These are phyloP conservation scores for Pseudopediastrum boryanum DNA, from an alignment of 139 green algal species.

Conservation along the genomic window DNA sequence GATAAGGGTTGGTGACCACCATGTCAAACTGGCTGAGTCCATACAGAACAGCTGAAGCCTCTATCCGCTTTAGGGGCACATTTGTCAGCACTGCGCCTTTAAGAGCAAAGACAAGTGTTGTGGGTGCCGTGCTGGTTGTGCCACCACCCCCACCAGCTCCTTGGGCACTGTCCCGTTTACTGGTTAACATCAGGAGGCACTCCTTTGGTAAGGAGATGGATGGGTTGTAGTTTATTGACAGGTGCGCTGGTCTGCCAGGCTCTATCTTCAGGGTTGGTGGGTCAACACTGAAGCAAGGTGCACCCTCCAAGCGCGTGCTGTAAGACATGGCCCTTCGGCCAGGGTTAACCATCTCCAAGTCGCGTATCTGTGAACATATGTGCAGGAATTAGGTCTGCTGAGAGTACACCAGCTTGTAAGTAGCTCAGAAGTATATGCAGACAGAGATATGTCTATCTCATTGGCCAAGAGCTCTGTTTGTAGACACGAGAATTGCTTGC, in stretches of 20 bases:
- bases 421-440: no score
- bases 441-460: no score
- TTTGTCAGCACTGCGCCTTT: constrained; percentile 45
- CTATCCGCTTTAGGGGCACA: constrained; percentile 59
- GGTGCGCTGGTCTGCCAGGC: constrained; percentile 40
- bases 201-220: constrained; percentile 31
- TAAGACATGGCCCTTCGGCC: constrained; percentile 67
- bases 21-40: constrained; percentile 72
- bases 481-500: no score
- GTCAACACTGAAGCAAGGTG: constrained; percentile 68
- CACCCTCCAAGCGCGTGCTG: constrained; percentile 63
- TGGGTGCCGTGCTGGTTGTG: constrained; percentile 56
- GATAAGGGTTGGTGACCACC: constrained; percentile 76
- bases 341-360: constrained; percentile 80
- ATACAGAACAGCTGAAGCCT: constrained; percentile 57
- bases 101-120: constrained; percentile 79
- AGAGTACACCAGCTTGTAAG: no score
- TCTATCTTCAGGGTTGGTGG: constrained; percentile 63
- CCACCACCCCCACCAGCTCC: no score
- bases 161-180: constrained; percentile 39
- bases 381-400: no score
- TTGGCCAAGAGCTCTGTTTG: no score
- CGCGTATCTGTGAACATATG: constrained; percentile 50
- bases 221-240: constrained; percentile 30
- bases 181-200: constrained; percentile 58